Evolutionary conservation across 2,329 filamentous ascomycete species (phyloP).

Genomic region (Orbilia quercus): DNA sequence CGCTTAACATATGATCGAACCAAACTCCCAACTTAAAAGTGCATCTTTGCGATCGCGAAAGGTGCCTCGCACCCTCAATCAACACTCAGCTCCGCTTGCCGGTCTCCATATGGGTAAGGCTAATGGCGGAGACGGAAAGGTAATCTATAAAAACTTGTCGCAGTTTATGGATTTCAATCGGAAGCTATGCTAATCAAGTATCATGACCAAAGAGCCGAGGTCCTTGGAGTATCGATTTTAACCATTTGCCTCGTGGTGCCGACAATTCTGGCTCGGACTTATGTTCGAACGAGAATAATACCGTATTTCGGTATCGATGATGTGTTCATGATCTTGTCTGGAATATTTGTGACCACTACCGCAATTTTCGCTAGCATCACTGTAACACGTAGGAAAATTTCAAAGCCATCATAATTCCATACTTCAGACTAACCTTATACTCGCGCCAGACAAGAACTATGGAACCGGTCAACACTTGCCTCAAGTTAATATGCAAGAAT

Average conservation of each 20-base stretch:
- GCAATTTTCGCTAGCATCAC: constrained; percentile 15
- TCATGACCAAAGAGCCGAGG: constrained; percentile 19
- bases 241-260: constrained; percentile 26
- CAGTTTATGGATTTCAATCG: background rate
- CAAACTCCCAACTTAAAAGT: background rate
- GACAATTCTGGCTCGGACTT: constrained; percentile 21
- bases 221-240: constrained; percentile 20
- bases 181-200: constrained; percentile 11
- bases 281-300: constrained; percentile 32
- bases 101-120: background rate
- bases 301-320: constrained; percentile 48
- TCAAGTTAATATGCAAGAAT: constrained; percentile 20
- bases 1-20: background rate
- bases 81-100: background rate
- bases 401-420: background rate
- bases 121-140: constrained; percentile 17
- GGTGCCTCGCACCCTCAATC: background rate
- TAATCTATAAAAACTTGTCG: constrained; percentile 14
- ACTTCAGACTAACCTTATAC: background rate
- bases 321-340: constrained; percentile 43
- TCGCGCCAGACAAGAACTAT: constrained; percentile 21
- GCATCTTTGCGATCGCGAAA: background rate
- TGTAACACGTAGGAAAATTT: constrained; percentile 14
- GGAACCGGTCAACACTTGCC: constrained; percentile 45
- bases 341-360: constrained; percentile 14